A percentile compares a stretch with the other conserved stretches of the same genome.
Conservation (phyloP, 1,139 yeast species). For the Barnettozyma hawaiiensis region DNA sequence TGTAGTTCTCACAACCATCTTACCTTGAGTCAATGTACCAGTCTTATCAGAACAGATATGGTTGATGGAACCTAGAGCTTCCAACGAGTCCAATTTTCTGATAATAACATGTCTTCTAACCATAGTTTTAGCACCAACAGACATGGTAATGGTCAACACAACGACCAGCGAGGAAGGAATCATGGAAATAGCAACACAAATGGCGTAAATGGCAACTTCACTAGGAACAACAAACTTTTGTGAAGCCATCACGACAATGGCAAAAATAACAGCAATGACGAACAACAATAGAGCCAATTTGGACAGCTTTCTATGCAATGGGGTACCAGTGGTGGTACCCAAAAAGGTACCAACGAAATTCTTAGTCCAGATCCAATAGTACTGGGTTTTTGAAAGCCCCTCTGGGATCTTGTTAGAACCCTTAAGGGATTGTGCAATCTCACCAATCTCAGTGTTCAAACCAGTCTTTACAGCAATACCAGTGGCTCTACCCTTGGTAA, state of each 20-base stretch:
- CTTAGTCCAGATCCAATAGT: slow-evolving; percentile 34
- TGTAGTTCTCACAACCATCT: slow-evolving; percentile 64
- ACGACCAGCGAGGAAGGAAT: slow-evolving; percentile 79
- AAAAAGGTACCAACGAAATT: slow-evolving; percentile 60
- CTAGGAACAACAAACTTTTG: slow-evolving; percentile 60
- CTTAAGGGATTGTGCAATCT: slow-evolving; percentile 62
- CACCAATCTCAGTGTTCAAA: slow-evolving; percentile 68
- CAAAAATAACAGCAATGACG: slow-evolving; percentile 67
- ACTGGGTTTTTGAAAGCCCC: slow-evolving; percentile 15
- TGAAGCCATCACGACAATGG: slow-evolving; percentile 76
- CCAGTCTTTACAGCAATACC: slow-evolving; percentile 69
- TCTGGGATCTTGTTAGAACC: slow-evolving; percentile 32
- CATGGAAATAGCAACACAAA: slow-evolving; percentile 79
- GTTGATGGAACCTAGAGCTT: slow-evolving; percentile 66
- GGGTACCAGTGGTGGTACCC: slow-evolving; percentile 76
- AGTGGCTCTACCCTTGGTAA: slow-evolving; percentile 70
- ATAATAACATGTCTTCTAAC: slow-evolving; percentile 67
- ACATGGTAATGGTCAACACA: slow-evolving; percentile 80
- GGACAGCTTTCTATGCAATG: slow-evolving; percentile 61
- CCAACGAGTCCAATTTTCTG: slow-evolving; percentile 66
- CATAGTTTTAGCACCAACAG: slow-evolving; percentile 81
- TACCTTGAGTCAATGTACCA: slow-evolving; percentile 77
- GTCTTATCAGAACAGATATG: slow-evolving; percentile 83
- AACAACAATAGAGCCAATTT: slow-evolving; percentile 66
- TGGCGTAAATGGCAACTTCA: slow-evolving; percentile 78